Evolutionary conservation across 2,329 filamentous ascomycete species (phyloP).

Genomic region (Talaromyces funiculosus): DNA sequence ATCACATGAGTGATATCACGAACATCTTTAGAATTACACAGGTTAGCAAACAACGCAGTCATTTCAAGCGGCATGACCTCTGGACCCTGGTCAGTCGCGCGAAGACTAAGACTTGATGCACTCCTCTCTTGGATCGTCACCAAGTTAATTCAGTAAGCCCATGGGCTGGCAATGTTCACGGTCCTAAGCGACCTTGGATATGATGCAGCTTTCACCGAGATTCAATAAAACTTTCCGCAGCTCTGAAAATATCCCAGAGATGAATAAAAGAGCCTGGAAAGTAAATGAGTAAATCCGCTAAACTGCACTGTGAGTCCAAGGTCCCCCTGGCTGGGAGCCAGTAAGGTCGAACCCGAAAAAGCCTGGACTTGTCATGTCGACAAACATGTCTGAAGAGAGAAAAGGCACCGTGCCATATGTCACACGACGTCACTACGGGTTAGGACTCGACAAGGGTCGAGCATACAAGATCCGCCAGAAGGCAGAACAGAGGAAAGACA

Average conservation of each 20-base stretch:
- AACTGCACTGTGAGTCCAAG: constrained; percentile 78
- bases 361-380: constrained; percentile 88
- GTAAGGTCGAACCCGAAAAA: constrained; percentile 62
- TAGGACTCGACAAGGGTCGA: constrained; percentile 27
- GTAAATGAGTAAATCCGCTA: constrained; percentile 64
- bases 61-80: constrained; percentile 37
- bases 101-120: constrained; percentile 49
- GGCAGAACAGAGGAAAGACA: constrained; percentile 24
- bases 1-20: constrained; percentile 99
- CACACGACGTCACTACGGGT: constrained; percentile 53
- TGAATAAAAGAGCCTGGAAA: constrained; percentile 66
- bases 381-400: constrained; percentile 79
- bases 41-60: constrained; percentile 67
- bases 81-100: constrained; percentile 55
- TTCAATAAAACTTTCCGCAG: constrained; percentile 74
- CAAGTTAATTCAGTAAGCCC: constrained; percentile 45
- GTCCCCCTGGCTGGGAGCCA: constrained; percentile 76
- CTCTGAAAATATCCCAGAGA: constrained; percentile 56
- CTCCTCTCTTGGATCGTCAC: constrained; percentile 50
- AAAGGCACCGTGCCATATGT: constrained; percentile 69
- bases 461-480: background rate
- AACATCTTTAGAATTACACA: constrained; percentile 76
- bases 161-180: constrained; percentile 54
- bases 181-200: constrained; percentile 63
- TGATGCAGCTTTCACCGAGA: constrained; percentile 62